Evolutionary conservation across 805 yeast species (phyloP).

Genomic region (Myxozyma geophila): DNA sequence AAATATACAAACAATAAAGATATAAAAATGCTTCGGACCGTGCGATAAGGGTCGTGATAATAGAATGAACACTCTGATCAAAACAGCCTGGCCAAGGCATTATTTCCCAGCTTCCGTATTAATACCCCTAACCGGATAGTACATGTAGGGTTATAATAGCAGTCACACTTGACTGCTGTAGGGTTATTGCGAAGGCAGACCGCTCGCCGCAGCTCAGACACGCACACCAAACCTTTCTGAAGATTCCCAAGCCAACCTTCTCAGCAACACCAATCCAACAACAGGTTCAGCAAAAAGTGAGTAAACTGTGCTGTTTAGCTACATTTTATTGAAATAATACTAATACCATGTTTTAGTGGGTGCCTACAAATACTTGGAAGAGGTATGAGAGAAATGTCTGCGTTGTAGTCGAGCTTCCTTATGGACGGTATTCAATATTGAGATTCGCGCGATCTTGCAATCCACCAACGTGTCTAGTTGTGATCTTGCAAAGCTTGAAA

Average conservation of each 20-base stretch:
- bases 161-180: conserved; percentile 1
- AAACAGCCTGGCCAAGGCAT: background rate
- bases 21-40: background rate
- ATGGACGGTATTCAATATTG: background rate
- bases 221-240: background rate
- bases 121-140: conserved; percentile 2
- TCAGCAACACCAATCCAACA: conserved; percentile 15
- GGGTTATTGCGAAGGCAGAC: conserved; percentile 3
- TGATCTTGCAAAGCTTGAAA: background rate
- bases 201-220: conserved; percentile 5
- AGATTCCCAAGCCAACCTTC: background rate
- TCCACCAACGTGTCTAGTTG: background rate
- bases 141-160: conserved; percentile 10
- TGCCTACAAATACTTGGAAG: conserved; percentile 99
- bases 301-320: background rate
- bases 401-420: background rate
- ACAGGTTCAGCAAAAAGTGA: conserved; percentile 24
- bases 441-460: background rate
- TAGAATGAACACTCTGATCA: background rate
- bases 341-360: conserved; percentile 64
- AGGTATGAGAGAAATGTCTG: conserved; percentile 45
- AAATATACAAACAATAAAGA: background rate
- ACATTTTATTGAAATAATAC: conserved; percentile 1
- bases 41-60: background rate
- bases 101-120: background rate